Base-by-base conservation (phyloP, 1,284 basidiomycete genomes). In the Moesziomyces globuligerus region DNA sequence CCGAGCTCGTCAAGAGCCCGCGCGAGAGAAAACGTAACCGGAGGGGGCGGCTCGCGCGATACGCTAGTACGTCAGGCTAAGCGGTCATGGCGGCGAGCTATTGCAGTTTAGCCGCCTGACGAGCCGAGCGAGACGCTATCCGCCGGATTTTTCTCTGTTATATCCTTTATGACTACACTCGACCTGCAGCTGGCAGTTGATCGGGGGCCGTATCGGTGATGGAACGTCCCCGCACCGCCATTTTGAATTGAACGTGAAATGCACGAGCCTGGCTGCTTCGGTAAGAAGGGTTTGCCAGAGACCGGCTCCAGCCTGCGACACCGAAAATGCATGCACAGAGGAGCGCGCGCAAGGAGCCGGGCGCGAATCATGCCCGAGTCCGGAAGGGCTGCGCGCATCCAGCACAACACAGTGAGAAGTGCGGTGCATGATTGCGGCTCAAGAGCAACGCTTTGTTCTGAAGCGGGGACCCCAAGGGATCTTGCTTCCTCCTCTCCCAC, bases 171-270 rank as follows among this genome's bases (percentile, higher is more conserved):
- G n/a, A n/a, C n/a, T n/a, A n/a, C n/a, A n/a, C n/a, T n/a, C n/a
- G n/a, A n/a, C n/a, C n/a, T n/a, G n/a, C n/a, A n/a, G n/a, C n/a
- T n/a, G n/a, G n/a, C n/a, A n/a, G n/a, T n/a, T n/a, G n/a, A 34
- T 34, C 32, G 32, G 32, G 32, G 17, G 13, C 0, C 13, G 2
- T 3, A 34, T 34, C 32, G 32, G 15, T 34, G 32, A 34, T 34
- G 1, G 7, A 6, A 4, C 1, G 32, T 17, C 32, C 13, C 32
- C 15, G 4, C 32, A 34, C 15, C 1, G 13, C 15, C 3, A 34
- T 13, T 34, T 17, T 7, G 15, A 13, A 17, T 45, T 58, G 55
- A 53, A 45, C 62, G 62, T 66, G 62, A 66, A 66, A 66, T 59
- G 62, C 56, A 59, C 43, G 40, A 41, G 23, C 4, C 21, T 37